Percentiles rank a stretch among this genome's conserved stretches.
Evolutionary conservation across 1,284 basidiomycete genomes (phyloP).

Genomic region (Caloboletus firmus): DNA sequence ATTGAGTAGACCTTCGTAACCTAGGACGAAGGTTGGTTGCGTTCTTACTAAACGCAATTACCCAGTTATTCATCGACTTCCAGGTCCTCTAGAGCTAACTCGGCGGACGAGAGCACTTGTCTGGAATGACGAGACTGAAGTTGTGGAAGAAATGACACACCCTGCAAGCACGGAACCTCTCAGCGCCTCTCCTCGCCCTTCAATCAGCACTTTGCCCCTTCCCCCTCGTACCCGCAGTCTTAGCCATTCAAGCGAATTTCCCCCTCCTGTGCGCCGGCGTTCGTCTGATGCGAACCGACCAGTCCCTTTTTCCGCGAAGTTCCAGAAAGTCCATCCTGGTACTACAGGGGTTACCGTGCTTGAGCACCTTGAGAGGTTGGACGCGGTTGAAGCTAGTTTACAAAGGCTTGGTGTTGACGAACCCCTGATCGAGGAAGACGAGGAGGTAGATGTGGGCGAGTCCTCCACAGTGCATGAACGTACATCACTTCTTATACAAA

Average conservation of each 20-base stretch:
- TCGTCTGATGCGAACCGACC: constrained; percentile 68
- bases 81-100: constrained; percentile 83
- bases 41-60: constrained; percentile 38
- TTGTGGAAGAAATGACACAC: constrained; percentile 53
- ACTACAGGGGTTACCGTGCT: constrained; percentile 77
- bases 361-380: constrained; percentile 77
- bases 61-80: constrained; percentile 13
- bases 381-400: constrained; percentile 76
- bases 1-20: constrained; percentile 2
- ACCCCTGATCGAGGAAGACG: constrained; percentile 49
- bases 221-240: constrained; percentile 60
- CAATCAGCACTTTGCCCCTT: constrained; percentile 60
- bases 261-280: constrained; percentile 64
- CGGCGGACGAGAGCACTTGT: constrained; percentile 75
- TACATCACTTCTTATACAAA: constrained; percentile 26
- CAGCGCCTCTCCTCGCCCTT: constrained; percentile 54
- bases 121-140: constrained; percentile 81
- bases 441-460: constrained; percentile 55
- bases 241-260: constrained; percentile 63
- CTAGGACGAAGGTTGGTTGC: constrained; percentile 35
- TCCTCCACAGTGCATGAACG: constrained; percentile 32
- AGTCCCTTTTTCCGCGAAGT: constrained; percentile 76
- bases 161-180: constrained; percentile 38
- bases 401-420: constrained; percentile 66
- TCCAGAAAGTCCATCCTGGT: constrained; percentile 75